Base-by-base conservation (phyloP, 345 rosid genomes). In the Eucalyptus camaldulensis region DNA sequence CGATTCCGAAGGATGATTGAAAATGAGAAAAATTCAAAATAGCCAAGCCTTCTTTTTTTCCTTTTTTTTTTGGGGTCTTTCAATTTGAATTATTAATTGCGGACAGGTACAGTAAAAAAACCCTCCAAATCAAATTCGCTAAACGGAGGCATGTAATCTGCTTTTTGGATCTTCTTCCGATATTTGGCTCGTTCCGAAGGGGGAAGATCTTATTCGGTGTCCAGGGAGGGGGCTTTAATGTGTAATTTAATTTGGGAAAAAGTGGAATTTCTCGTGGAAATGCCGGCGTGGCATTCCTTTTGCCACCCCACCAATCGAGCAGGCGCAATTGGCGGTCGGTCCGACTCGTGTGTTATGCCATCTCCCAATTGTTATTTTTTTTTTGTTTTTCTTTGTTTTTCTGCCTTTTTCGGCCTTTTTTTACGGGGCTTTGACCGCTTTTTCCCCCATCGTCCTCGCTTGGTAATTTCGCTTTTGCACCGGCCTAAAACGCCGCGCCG, bases 221-320 rank as follows among this genome's bases (percentile, higher is more conserved):
- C 56, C 24, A 8, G 10, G 19, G 1, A 40, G 24, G 56, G 56
- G 25, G 2, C 5, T 19, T 72, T 72, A 72, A 37, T 33, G 2
- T 10, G 83, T 21, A 40, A 76, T 65, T n/a, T n/a, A n/a, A n/a
- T 76, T 76, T 72, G 87, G 54, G 12, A 13, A 49, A n/a, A 85
- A 24, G 19, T 27, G 1, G 31, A 62, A 85, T 85, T 47, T 25
- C 5, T 19, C 25, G 24, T 21, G 87, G 31, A 76, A 87, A 47
- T 62, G 85, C 89, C 89, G 40, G 49, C 62, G 65, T 81, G 91
- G 91, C 91, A 81, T 89, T 89, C 89, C 87, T 43, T 87, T 89
- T 45, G 86, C 49, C 56, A 13, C 33, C 49, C 60, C 25, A 54
- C 81, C 80, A 31, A 53, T 16, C 51, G 56, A 37, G 89, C 16